Conservation (phyloP, 1,139 yeast species). For the Diutina siamensis region DNA sequence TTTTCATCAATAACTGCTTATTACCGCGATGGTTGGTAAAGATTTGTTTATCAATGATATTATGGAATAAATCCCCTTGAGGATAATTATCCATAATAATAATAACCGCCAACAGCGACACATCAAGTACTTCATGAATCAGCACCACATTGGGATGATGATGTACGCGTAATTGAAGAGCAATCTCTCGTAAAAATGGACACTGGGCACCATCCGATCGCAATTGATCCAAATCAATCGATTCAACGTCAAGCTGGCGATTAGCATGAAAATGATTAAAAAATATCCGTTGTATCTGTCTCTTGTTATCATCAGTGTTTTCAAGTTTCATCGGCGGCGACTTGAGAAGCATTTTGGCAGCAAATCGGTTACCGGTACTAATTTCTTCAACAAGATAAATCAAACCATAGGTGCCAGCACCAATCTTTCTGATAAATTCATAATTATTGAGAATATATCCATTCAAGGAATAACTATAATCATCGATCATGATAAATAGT, state of each 20-base stretch:
- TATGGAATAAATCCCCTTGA: conserved; percentile 74
- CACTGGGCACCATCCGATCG: conserved; percentile 30
- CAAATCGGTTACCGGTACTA: conserved; percentile 39
- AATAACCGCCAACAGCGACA: conserved; percentile 45
- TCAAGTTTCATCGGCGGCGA: conserved; percentile 16
- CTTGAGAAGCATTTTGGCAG: conserved; percentile 65
- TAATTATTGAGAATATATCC: conserved; percentile 14
- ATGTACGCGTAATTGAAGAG: conserved; percentile 64
- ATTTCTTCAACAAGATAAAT: conserved; percentile 62
- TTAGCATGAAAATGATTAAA: neutral
- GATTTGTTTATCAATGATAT: conserved; percentile 59
- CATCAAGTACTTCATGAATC: conserved; percentile 59
- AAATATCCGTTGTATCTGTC: conserved; percentile 13
- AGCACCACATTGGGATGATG: conserved; percentile 66
- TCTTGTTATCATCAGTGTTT: conserved; percentile 21
- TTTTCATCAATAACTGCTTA: conserved; percentile 41
- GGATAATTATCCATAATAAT: conserved; percentile 74
- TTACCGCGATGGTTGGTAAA: conserved; percentile 22
- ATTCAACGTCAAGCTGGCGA: conserved; percentile 12
- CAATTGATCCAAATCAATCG: conserved; percentile 33
- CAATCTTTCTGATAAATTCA: conserved; percentile 46
- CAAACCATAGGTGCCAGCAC: conserved; percentile 83
- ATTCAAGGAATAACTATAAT: neutral
- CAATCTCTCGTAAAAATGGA: conserved; percentile 52
- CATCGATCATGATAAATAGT: neutral